These are phyloP conservation scores for Globisporangium carolinianum DNA, from an alignment of 352 stramenopile genomes.

Conservation along the genomic window DNA sequence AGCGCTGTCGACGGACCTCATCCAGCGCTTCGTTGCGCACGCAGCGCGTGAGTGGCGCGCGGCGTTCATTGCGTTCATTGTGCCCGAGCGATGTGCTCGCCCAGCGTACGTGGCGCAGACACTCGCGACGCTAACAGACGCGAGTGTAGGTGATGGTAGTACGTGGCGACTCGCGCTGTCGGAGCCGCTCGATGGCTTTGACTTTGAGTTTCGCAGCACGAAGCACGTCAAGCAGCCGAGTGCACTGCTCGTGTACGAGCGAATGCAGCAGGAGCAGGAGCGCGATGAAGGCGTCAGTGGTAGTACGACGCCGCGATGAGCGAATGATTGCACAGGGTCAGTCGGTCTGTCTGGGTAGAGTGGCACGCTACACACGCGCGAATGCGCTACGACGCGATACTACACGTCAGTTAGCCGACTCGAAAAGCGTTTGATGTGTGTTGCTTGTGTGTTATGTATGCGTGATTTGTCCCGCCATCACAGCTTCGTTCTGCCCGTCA, in stretches of 20 bases:
- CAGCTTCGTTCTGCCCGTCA: too few species aligned
- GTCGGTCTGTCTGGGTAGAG: too few species aligned
- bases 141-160: background rate
- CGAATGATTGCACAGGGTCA: too few species aligned
- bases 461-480: too few species aligned
- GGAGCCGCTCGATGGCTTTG: slow-evolving; percentile 27
- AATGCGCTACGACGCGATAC: too few species aligned
- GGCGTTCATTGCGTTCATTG: slow-evolving; percentile 55
- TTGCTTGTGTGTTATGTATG: too few species aligned
- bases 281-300: too few species aligned
- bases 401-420: too few species aligned
- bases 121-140: slow-evolving; percentile 18
- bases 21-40: slow-evolving; percentile 50
- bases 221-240: slow-evolving; percentile 68
- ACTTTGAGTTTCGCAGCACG: slow-evolving; percentile 56
- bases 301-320: too few species aligned
- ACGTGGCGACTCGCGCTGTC: slow-evolving; percentile 26
- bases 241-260: slow-evolving; percentile 33
- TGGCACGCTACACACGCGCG: too few species aligned
- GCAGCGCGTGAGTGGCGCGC: slow-evolving; percentile 37
- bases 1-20: slow-evolving; percentile 26
- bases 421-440: too few species aligned
- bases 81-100: slow-evolving; percentile 49
- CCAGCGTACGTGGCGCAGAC: slow-evolving; percentile 32
- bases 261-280: background rate